These are phyloP conservation scores for Candolleomyces aberdarensis DNA, from an alignment of 768 basidiomycete species.

Conservation along the genomic window DNA sequence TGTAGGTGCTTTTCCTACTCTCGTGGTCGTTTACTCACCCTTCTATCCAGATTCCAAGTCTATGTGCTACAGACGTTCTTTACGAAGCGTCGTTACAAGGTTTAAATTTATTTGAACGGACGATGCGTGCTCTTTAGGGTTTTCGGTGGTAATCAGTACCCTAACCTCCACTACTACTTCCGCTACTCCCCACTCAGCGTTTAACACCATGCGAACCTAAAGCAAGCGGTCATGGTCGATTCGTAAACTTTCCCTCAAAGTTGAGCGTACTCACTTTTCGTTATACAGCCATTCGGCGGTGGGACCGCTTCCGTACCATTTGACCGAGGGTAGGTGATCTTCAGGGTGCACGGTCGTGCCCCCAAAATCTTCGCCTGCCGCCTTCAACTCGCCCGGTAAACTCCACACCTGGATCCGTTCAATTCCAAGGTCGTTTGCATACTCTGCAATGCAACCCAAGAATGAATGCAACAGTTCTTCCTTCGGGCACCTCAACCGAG, in stretches of 20 bases:
- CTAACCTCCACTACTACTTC: not conserved
- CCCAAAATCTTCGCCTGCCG: constrained; percentile 19
- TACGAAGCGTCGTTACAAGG: constrained; percentile 87
- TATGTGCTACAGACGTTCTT: constrained; percentile 96
- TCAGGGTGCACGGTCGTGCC: constrained; percentile 26
- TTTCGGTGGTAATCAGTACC: not conserved
- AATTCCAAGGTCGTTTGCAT: constrained; percentile 21
- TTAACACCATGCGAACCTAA: constrained; percentile 24
- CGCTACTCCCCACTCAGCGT: not conserved
- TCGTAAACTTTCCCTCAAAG: not conserved
- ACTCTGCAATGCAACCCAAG: constrained; percentile 21
- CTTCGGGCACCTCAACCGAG: constrained; percentile 21
- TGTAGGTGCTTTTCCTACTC: constrained; percentile 47
- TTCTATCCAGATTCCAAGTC: constrained; percentile 67
- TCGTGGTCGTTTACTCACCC: not conserved
- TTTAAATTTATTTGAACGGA: constrained; percentile 38
- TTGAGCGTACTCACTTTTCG: constrained; percentile 18
- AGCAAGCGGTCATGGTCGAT: not conserved
- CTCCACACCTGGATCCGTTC: constrained; percentile 46
- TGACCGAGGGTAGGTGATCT: constrained; percentile 37
- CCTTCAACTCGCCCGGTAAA: constrained; percentile 22
- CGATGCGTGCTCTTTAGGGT: constrained; percentile 4
- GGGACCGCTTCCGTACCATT: constrained; percentile 37
- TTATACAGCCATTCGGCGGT: constrained; percentile 20
- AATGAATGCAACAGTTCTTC: constrained; percentile 32